Conservation (phyloP, 805 yeast species). For the Pichia heedii region DNA sequence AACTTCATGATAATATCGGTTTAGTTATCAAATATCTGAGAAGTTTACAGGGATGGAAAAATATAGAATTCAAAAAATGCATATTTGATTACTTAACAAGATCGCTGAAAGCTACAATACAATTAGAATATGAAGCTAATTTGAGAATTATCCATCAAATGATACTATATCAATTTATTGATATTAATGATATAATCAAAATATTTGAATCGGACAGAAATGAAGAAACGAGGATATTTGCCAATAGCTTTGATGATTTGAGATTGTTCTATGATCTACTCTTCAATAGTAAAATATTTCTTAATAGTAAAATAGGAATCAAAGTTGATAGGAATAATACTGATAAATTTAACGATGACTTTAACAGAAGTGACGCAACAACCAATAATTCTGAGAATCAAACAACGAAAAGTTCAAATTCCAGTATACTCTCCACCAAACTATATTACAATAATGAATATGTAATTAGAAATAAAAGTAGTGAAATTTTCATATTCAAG, state of each 20-base stretch:
- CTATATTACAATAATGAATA: neutral
- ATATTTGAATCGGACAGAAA: slow-evolving; percentile 15
- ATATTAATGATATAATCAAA: slow-evolving; percentile 27
- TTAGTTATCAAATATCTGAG: slow-evolving; percentile 14
- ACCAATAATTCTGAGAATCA: too few species aligned
- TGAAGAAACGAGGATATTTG: neutral
- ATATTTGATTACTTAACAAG: slow-evolving; percentile 20
- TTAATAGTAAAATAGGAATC: neutral
- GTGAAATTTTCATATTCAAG: slow-evolving; percentile 1
- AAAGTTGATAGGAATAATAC: neutral
- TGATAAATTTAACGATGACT: too few species aligned
- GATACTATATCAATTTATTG: slow-evolving; percentile 29
- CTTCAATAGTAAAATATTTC: slow-evolving; percentile 12
- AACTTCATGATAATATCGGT: slow-evolving; percentile 7
- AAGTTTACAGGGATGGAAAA: slow-evolving; percentile 33
- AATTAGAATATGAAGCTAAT: slow-evolving; percentile 29
- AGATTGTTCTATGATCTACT: slow-evolving; percentile 20
- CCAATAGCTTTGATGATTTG: neutral
- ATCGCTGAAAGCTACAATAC: slow-evolving; percentile 23
- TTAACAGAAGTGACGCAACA: too few species aligned
- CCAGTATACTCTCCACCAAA: neutral
- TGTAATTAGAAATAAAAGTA: neutral
- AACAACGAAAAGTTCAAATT: too few species aligned
- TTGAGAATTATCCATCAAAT: slow-evolving; percentile 30
- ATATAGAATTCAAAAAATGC: slow-evolving; percentile 19